Percentiles rank a stretch among this genome's conserved stretches.
Conservation (phyloP, 768 basidiomycete species). For the Trametes meyenii region DNA sequence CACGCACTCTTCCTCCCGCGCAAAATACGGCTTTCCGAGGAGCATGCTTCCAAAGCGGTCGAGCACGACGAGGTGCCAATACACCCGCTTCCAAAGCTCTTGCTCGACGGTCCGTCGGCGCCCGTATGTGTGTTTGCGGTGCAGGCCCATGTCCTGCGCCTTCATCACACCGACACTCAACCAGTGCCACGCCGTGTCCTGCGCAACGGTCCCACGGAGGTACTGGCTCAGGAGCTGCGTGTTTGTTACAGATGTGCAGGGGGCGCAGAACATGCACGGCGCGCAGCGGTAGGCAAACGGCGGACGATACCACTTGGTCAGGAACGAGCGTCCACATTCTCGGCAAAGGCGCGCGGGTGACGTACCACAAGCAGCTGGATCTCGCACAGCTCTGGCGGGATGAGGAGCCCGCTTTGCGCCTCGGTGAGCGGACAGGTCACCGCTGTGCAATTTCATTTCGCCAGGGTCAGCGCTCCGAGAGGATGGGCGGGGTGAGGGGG, state of each 20-base stretch:
- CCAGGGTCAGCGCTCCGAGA: background rate
- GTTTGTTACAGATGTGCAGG: too few relatives aligned
- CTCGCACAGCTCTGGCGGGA: constrained; percentile 61
- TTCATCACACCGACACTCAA: constrained; percentile 43
- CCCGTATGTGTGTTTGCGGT: constrained; percentile 41
- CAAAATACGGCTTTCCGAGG: constrained; percentile 57
- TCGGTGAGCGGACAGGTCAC: constrained; percentile 37
- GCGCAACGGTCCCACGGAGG: constrained; percentile 46
- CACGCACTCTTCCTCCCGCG: constrained; percentile 67
- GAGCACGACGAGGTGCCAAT: constrained; percentile 52
- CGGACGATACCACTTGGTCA: background rate
- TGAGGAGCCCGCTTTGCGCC: constrained; percentile 51
- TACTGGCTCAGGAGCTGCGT: constrained; percentile 50
- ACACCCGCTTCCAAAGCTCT: constrained; percentile 53
- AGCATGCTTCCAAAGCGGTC: constrained; percentile 59
- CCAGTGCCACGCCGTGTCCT: constrained; percentile 48
- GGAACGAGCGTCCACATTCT: background rate
- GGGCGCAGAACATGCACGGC: background rate
- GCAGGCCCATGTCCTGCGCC: constrained; percentile 56
- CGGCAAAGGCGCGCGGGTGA: constrained; percentile 10
- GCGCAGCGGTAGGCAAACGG: too few relatives aligned
- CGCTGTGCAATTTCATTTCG: background rate
- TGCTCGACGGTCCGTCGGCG: constrained; percentile 40
- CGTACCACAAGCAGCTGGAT: constrained; percentile 56
- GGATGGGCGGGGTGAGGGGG: background rate